These are phyloP conservation scores for Hemerocallis citrina DNA, from an alignment of 106 monocot genomes.

Conservation along the genomic window DNA sequence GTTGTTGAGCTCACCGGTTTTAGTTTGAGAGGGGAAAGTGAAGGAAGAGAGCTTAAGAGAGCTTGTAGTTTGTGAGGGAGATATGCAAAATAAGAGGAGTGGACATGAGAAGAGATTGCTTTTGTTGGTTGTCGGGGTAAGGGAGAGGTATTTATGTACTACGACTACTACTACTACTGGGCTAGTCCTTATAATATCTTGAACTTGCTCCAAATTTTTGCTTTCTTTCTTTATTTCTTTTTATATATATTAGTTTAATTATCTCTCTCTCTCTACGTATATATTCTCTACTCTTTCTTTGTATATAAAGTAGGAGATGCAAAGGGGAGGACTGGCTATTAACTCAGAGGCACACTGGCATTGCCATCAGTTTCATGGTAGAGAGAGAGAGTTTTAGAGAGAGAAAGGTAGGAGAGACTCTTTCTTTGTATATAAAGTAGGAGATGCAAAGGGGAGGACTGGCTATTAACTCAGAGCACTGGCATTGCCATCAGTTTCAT, in stretches of 20 bases:
- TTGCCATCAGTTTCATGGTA: slow-evolving; percentile 12
- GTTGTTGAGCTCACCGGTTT: neutral
- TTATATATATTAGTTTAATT: neutral
- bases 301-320: neutral
- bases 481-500: slow-evolving; percentile 12
- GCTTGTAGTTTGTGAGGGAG: neutral
- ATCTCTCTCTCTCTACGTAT: neutral
- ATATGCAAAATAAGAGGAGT: neutral
- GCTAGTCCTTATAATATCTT: too few relatives aligned
- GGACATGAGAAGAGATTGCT: neutral
- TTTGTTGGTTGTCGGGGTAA: neutral
- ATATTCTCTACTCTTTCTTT: too few relatives aligned
- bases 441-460: slow-evolving; percentile 2
- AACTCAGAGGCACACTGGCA: slow-evolving; percentile 17
- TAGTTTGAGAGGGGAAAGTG: too few relatives aligned
- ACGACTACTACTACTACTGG: too few relatives aligned
- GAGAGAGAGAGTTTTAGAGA: slow-evolving; percentile 11
- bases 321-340: slow-evolving; percentile 4
- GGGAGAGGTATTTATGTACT: slow-evolving; percentile 10
- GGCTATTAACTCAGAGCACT: slow-evolving; percentile 19
- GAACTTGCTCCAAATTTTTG: too few relatives aligned
- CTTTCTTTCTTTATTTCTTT: neutral
- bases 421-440: too few relatives aligned
- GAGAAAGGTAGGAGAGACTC: too few relatives aligned
- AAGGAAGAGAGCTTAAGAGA: too few relatives aligned